phyloP scores from a whole-genome alignment of 768 basidiomycete species.

The Pleurotus citrinopileatus region DNA sequence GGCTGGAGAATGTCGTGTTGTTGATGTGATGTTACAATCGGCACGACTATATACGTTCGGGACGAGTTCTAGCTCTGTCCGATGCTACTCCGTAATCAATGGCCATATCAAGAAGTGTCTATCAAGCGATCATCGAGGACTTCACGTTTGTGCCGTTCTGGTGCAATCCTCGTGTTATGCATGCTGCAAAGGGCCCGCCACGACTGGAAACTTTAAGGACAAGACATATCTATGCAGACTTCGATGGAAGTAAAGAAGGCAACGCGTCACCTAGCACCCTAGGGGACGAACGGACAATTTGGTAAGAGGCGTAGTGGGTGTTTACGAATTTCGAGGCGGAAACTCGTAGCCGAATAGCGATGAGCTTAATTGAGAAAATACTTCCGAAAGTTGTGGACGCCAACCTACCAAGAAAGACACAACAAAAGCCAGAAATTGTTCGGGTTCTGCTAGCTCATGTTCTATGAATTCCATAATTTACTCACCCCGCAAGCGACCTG shows the following conservation, averaged over 20 bases:
- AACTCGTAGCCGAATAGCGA: not conserved
- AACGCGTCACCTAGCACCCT: not conserved
- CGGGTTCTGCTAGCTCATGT: not conserved
- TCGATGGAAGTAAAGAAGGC: not conserved
- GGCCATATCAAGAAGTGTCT: conserved; percentile 8
- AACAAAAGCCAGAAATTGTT: not conserved
- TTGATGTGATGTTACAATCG: not conserved
- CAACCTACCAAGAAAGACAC: not conserved
- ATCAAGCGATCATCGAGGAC: conserved; percentile 5
- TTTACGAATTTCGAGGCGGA: not conserved
- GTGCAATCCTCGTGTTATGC: conserved; percentile 4
- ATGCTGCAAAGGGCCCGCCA: conserved; percentile 4
- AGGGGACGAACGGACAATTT: not conserved
- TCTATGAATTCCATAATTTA: not conserved
- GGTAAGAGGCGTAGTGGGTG: not conserved
- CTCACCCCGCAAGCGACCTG: not conserved
- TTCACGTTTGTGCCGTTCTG: conserved; percentile 7
- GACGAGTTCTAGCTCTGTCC: conserved; percentile 9
- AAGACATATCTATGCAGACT: not conserved
- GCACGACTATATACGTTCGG: conserved; percentile 1
- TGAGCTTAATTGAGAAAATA: not conserved
- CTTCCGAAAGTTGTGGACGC: not conserved
- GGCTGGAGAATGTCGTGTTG: not conserved
- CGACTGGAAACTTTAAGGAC: not conserved
- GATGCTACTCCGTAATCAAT: conserved; percentile 11